A percentile compares a stretch with the other conserved stretches of the same genome.
These are phyloP conservation scores for Xylaria flabelliformis DNA, from an alignment of 495 filamentous ascomycete species.

Conservation along the genomic window DNA sequence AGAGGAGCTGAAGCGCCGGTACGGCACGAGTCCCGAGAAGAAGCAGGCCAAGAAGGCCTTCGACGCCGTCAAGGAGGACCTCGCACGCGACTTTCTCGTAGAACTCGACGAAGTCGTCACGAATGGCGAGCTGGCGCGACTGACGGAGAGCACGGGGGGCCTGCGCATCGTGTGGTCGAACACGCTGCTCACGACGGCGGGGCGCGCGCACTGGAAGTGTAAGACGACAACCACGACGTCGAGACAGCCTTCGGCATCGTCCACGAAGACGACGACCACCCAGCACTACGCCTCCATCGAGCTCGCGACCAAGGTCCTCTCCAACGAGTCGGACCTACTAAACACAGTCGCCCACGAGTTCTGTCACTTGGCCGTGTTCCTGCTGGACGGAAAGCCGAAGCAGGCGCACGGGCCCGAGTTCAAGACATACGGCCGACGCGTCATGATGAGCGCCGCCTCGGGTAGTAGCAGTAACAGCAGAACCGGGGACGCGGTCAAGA, in stretches of 20 bases:
- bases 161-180: slow-evolving; percentile 83
- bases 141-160: slow-evolving; percentile 74
- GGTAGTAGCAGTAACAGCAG: slow-evolving; percentile 38
- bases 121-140: slow-evolving; percentile 61
- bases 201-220: slow-evolving; percentile 80
- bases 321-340: slow-evolving; percentile 75
- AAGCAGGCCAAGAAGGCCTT: slow-evolving; percentile 67
- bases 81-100: slow-evolving; percentile 72
- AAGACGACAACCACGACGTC: slow-evolving; percentile 52
- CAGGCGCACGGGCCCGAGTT: slow-evolving; percentile 85
- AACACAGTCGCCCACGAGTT: slow-evolving; percentile 94
- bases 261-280: slow-evolving; percentile 30
- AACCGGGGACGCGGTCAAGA: too few relatives aligned
- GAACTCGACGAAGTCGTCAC: slow-evolving; percentile 76
- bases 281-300: slow-evolving; percentile 82
- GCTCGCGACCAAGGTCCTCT: slow-evolving; percentile 84
- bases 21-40: slow-evolving; percentile 38
- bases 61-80: slow-evolving; percentile 64
- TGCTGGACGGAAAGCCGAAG: slow-evolving; percentile 70
- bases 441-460: slow-evolving; percentile 42
- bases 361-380: slow-evolving; percentile 90
- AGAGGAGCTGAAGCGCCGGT: slow-evolving; percentile 30
- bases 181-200: slow-evolving; percentile 84
- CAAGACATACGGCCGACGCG: slow-evolving; percentile 67
- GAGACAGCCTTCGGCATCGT: slow-evolving; percentile 32